Percentiles rank a stretch among this genome's conserved stretches.
phyloP scores from a whole-genome alignment of 202 grass and related monocot species.

The Zoysia matrella region DNA sequence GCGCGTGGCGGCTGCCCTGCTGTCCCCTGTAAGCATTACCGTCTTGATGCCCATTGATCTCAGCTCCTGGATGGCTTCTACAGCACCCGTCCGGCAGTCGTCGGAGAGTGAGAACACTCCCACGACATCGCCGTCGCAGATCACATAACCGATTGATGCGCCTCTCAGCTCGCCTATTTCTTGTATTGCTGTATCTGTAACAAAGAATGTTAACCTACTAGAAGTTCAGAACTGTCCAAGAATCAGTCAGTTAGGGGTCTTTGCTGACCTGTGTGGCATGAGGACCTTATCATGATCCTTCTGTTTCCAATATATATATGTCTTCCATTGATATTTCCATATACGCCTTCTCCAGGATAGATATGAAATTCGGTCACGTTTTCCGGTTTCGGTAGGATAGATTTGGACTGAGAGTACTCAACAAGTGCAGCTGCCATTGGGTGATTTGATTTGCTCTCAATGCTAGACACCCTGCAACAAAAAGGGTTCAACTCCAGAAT shows the following conservation, averaged over 20 bases:
- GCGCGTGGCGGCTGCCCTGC: constrained; percentile 53
- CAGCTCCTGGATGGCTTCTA: constrained; percentile 63
- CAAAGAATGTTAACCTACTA: neutral
- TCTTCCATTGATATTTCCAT: constrained; percentile 61
- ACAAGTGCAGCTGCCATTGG: constrained; percentile 87
- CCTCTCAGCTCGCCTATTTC: constrained; percentile 40
- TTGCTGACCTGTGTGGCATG: constrained; percentile 46
- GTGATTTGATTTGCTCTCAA: constrained; percentile 93
- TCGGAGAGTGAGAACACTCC: constrained; percentile 65
- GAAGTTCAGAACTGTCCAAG: neutral
- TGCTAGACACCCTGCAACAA: constrained; percentile 72
- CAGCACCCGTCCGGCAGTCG: constrained; percentile 63
- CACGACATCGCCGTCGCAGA: constrained; percentile 49
- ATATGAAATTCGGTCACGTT: constrained; percentile 59
- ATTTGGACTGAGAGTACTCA: constrained; percentile 59
- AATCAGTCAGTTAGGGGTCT: no score
- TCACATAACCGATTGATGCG: constrained; percentile 64
- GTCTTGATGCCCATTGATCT: constrained; percentile 61
- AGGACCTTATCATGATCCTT: constrained; percentile 52
- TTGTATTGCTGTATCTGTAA: constrained; percentile 14
- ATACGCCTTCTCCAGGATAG: constrained; percentile 74
- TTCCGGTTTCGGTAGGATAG: constrained; percentile 60
- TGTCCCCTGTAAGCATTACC: constrained; percentile 89
- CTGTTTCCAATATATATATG: constrained; percentile 71
- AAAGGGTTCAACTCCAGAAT: neutral